Base-by-base conservation (phyloP, 2,329 filamentous ascomycete species). In the Biscogniauxia sp. region DNA sequence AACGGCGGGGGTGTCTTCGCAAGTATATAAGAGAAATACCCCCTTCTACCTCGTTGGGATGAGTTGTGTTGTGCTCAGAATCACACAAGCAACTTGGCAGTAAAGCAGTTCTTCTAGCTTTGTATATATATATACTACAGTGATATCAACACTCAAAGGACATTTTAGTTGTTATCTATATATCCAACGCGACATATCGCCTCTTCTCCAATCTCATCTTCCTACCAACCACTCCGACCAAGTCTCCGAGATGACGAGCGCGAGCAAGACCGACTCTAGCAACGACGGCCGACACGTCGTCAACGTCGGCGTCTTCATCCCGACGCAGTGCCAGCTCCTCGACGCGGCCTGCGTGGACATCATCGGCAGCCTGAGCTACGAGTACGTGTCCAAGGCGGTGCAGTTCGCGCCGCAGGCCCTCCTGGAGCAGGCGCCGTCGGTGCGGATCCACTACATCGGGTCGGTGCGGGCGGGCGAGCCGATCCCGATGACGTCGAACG, bases 341-440 rank as follows among this genome's bases (percentile, higher is more conserved):
- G 83, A 85, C 68, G 66, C 76, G 4, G 82, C 82, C 9, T 78
- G 78, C 54, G 74, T 84, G 57, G 82, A 85, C 69, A 72, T 84
- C 55, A 75, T 85, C 19, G 78, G 73, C 32, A 74, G 74, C 63
- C 77, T 83, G 71, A 77, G 76, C 59, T 72, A 76, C 59, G 75
- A 79, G 54, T 84, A 84, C 65, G 64, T 84, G 17, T 58, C 64
- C 1, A 1, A 56, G 1, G 20, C 79, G 2, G 58, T 65, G 9
- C 65, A 70, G 20, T 19, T 77, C 0, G 53, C 77, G 1, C 80
- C 81, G 0, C 53, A 69, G 1, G 66, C 77, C 20, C 64, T 82
- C 11, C 51, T 70, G 7, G 71, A 72, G n/a, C 67, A 78, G 1
- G 81, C 81, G 2, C 82, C 79, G 0, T 73, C 66, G 51, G 73